Evolutionary conservation across 352 stramenopile species (phyloP).

Genomic region (Pythium pectinolyticum): DNA sequence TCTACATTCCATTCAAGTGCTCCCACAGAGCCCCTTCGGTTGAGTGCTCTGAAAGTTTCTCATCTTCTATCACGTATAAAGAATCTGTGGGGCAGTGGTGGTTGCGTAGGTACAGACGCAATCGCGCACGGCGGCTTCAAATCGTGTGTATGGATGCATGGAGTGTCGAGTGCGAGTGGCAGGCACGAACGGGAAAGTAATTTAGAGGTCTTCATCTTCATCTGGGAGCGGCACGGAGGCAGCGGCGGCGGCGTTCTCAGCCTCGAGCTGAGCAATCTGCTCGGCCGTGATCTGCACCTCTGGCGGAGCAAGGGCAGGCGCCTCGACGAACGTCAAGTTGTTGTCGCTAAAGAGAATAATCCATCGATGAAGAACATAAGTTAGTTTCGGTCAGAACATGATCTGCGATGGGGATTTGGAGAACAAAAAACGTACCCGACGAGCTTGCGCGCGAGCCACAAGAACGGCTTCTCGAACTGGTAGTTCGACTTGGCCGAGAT

Average conservation of each 20-base stretch:
- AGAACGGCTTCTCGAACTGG: conserved; percentile 99
- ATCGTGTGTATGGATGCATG: conserved; percentile 6
- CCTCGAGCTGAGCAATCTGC: conserved; percentile 92
- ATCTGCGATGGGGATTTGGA: too few species aligned
- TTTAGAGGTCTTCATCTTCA: conserved; percentile 97
- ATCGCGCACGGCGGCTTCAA: conserved; percentile 12
- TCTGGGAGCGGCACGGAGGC: conserved; percentile 94
- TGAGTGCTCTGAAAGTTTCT: conserved; percentile 6
- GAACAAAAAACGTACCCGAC: conserved; percentile 71
- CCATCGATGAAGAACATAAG: conserved; percentile 7
- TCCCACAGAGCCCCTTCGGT: conserved; percentile 21
- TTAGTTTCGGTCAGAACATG: too few species aligned
- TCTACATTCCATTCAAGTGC: conserved; percentile 25
- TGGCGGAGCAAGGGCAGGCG: conserved; percentile 94
- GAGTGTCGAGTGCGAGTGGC: conserved; percentile 11
- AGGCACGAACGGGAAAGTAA: conserved; percentile 31
- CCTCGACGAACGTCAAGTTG: conserved; percentile 98
- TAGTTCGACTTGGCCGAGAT: conserved; percentile 99
- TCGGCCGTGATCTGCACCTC: conserved; percentile 95
- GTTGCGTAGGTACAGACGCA: conserved; percentile 18
- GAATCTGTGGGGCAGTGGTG: conserved; percentile 9
- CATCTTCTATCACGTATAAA: conserved; percentile 30
- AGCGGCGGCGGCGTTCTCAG: conserved; percentile 89
- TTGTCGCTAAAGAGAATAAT: conserved; percentile 82
- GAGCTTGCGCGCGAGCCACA: conserved; percentile 99